Conservation (phyloP, 2,329 filamentous ascomycete species). For the Scedosporium boydii region DNA sequence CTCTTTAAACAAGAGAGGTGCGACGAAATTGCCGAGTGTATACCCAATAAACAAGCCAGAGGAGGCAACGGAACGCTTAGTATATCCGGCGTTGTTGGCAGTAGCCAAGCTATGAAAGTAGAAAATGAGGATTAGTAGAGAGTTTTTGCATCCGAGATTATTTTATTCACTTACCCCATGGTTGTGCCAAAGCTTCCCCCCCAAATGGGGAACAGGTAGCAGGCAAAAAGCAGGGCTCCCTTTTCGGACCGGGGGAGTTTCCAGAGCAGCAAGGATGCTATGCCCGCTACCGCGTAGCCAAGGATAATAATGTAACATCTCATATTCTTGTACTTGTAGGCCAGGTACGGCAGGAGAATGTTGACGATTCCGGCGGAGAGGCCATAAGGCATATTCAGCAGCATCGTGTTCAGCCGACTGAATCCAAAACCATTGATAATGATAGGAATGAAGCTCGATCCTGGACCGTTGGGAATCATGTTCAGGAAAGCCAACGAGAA, state of each 20-base stretch:
- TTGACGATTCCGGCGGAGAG: conserved; percentile 25
- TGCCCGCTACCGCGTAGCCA: conserved; percentile 29
- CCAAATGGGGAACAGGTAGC: conserved; percentile 34
- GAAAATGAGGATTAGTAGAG: conserved; percentile 17
- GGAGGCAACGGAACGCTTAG: conserved; percentile 31
- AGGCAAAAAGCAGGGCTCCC: conserved; percentile 36
- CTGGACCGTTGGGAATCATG: conserved; percentile 30
- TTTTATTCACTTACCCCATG: conserved; percentile 18
- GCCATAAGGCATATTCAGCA: conserved; percentile 30
- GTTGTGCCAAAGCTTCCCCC: conserved; percentile 37
- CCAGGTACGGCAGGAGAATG: conserved; percentile 27
- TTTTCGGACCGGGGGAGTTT: conserved; percentile 20
- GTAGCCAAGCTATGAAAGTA: conserved; percentile 32
- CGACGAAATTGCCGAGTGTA: conserved; percentile 25
- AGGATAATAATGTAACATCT: conserved; percentile 27
- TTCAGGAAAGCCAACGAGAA: conserved; percentile 35
- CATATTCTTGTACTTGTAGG: conserved; percentile 23
- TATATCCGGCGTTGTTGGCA: conserved; percentile 19
- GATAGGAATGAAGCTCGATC: conserved; percentile 35
- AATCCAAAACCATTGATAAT: conserved; percentile 37
- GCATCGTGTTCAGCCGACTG: conserved; percentile 28
- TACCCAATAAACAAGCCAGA: conserved; percentile 36
- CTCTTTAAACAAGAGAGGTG: conserved; percentile 27
- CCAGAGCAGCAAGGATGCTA: neutral
- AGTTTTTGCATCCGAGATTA: neutral